Evolutionary conservation across 805 yeast genomes (phyloP).

Genomic region (Wilhelminamyces savonicus): DNA sequence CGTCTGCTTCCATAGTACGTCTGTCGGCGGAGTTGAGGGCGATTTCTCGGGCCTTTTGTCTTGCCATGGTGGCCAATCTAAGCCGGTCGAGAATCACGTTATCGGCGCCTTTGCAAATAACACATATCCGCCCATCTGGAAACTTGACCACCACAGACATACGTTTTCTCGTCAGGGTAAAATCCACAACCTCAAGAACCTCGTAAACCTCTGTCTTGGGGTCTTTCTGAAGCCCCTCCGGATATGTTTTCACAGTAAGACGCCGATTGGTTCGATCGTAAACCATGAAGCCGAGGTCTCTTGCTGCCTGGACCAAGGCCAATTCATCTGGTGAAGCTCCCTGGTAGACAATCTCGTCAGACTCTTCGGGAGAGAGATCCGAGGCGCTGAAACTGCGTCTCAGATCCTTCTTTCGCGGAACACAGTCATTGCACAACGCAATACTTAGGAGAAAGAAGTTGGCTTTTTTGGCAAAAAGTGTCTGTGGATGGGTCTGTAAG

Average conservation of each 20-base stretch:
- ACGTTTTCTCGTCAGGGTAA: conserved; percentile 81
- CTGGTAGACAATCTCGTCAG: conserved; percentile 66
- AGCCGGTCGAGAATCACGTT: conserved; percentile 77
- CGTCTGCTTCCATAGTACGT: conserved; percentile 71
- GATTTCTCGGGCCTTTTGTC: conserved; percentile 58
- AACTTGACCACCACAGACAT: conserved; percentile 83
- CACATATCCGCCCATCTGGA: conserved; percentile 68
- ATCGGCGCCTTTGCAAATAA: conserved; percentile 95
- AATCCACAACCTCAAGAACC: conserved; percentile 76
- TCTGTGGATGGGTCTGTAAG: conserved; percentile 65
- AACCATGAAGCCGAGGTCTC: conserved; percentile 91
- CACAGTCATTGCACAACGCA: conserved; percentile 85
- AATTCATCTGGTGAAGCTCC: conserved; percentile 96
- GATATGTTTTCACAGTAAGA: conserved; percentile 70
- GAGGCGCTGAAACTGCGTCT: not conserved
- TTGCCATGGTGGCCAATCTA: conserved; percentile 51
- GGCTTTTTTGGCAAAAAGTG: conserved; percentile 64
- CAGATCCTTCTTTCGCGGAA: conserved; percentile 50
- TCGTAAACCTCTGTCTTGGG: conserved; percentile 67
- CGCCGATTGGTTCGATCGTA: conserved; percentile 56
- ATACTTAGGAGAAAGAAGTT: conserved; percentile 74
- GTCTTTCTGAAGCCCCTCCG: conserved; percentile 65
- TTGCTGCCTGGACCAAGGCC: conserved; percentile 89
- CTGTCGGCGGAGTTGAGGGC: conserved; percentile 52
- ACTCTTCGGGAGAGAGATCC: conserved; percentile 10